Base-by-base conservation (phyloP, 2,329 filamentous ascomycete species). In the Nemania sp. region DNA sequence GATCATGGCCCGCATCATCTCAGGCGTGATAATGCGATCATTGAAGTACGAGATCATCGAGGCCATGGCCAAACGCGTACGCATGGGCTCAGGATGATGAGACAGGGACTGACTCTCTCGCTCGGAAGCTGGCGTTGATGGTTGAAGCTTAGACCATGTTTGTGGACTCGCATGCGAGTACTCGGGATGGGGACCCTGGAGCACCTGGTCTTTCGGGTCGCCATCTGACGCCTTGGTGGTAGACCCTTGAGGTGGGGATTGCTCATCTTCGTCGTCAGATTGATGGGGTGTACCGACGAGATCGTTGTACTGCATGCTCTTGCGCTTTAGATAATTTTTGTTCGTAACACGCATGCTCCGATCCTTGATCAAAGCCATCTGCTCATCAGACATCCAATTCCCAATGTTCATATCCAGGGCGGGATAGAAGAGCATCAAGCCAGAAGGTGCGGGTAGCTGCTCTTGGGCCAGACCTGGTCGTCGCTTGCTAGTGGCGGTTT, bases 1-100 rank as follows among this genome's bases (percentile, higher is more conserved):
- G 66, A 99, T 97, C 93, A 99, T 98, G 65, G 93, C 92, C 34
- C 95, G 90, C 90, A 98, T 97, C 92, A 98, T 97, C 76, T 99
- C 95, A 0, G 95, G 94, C 0, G 92, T 94, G 13, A 99, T 82
- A 29, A 99, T 90, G 29, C 95, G 89, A 75, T 99, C 95, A 74
- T 96, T 95, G 75, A 97, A 96, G 77, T 98, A 98, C 0, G 94
- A 97, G 37, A 99, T 96, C 87, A 97, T 96, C n/a, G 89, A 94
- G 0, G 92, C 93, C 73, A 94, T 96, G 15, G 94, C 93, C 10
- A 99, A 84, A n/a, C 93, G 87, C 1, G 95, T 98, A 67, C 85
- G 87, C 63, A 97, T 78, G 1, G 84, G 83, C 61, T 83, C 77
- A 0, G 83, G 77, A 48, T 81, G 84, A 63, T 85, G 81, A 5